Conservation (phyloP, 176 grass and related monocot species). For the Phyllostachys edulis region DNA sequence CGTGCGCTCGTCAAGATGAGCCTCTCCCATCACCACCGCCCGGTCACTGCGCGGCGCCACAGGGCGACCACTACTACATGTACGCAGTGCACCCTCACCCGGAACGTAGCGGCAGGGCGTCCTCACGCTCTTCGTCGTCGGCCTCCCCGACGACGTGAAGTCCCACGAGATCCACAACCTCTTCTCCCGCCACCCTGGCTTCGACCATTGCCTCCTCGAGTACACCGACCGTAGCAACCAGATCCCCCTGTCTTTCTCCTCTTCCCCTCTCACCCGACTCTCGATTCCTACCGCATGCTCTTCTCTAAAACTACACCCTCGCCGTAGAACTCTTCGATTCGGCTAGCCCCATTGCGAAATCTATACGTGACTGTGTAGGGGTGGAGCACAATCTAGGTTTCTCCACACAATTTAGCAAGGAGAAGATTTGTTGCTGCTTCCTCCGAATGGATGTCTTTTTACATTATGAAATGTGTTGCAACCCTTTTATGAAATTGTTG, state of each 20-base stretch:
- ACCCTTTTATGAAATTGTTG: too few species aligned
- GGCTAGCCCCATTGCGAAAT: neutral
- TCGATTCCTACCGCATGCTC: neutral
- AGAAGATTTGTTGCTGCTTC: neutral
- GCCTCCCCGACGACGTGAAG: constrained; percentile 68
- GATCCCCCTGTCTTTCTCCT: constrained; percentile 27
- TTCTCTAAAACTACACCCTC: constrained; percentile 4
- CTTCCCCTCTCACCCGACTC: neutral
- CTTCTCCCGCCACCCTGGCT: constrained; percentile 56
- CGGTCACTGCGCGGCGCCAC: neutral
- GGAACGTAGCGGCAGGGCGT: constrained; percentile 44
- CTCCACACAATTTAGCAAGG: neutral
- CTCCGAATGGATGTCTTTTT: neutral
- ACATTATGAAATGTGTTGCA: too few species aligned
- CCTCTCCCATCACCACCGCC: constrained; percentile 36
- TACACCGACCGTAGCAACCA: neutral
- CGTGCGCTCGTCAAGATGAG: constrained; percentile 26
- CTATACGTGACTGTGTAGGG: neutral
- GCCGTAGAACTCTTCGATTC: neutral
- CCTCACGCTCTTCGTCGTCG: constrained; percentile 78
- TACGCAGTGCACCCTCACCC: constrained; percentile 21
- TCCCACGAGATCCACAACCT: constrained; percentile 90
- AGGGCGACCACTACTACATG: constrained; percentile 40
- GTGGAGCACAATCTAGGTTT: neutral
- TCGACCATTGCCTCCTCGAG: too few species aligned